Base-by-base conservation (phyloP, 2,329 filamentous ascomycete species). In the Talaromyces sp. region DNA sequence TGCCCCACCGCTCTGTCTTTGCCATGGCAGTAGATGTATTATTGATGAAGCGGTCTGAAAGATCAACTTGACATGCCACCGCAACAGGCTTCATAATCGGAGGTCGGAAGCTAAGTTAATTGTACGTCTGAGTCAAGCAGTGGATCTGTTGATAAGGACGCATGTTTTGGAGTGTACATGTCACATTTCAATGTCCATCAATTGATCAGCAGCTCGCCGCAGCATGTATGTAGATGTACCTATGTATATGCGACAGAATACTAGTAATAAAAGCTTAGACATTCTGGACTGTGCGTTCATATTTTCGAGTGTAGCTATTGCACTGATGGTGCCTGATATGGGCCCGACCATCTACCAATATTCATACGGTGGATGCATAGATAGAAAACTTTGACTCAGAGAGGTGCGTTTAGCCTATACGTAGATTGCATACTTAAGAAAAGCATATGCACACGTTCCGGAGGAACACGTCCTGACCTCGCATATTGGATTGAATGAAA, bases 151-250 rank as follows among this genome's bases (percentile, higher is more conserved):
- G 53, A 55, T 46, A 55, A 43, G 40, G 13, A 28, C 9, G 1
- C 9, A 17, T 25, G 28, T 5, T 10, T 36, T 9, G 28, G 17
- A 54, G 28, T 46, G 31, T 13, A 33, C 45, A 55, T 19, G 41
- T 55, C 31, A 46, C 33, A 55, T 46, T 55, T 45, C 17, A n/a
- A n/a, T n/a, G n/a, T n/a, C n/a, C n/a, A 46, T 15, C n/a, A 8
- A 17, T 11, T 17, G 25, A 48, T 35, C n/a, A 33, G 33, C 13
- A 21, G 10, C 33, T 21, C 10, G 45, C 17, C 45, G 45, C 13
- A 28, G 25, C 45, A 48, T 31, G 17, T 17, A 31, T 31, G 15
- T 17, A 15, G 11, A 22, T 43, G 11, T 17, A 10, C 8, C 43
- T 46, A 11, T 7, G 10, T 22, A 22, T 28, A 28, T n/a, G 25